phyloP scores from a whole-genome alignment of 2,329 filamentous ascomycete species.

The Fusarium tuaranense region DNA sequence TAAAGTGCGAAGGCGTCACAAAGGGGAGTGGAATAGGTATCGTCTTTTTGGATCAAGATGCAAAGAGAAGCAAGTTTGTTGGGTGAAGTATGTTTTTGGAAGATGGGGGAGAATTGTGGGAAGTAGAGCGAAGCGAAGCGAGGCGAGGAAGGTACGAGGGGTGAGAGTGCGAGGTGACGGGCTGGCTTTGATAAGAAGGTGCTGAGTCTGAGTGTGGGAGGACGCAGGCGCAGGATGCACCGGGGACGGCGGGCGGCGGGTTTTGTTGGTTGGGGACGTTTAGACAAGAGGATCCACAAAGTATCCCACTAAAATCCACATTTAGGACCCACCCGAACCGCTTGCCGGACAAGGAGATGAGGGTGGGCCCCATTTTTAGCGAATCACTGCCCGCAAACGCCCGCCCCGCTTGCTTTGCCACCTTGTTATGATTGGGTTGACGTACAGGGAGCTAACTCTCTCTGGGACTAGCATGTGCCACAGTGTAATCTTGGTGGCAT shows the following conservation, averaged over 20 bases:
- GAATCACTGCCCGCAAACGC: constrained; percentile 44
- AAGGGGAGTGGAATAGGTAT: constrained; percentile 2
- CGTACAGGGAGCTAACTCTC: constrained; percentile 34
- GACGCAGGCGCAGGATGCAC: constrained; percentile 34
- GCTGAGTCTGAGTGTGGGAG: constrained; percentile 29
- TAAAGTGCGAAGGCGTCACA: constrained; percentile 27
- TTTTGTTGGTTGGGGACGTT: constrained; percentile 49
- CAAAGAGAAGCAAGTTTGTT: constrained; percentile 32
- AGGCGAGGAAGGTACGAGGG: constrained; percentile 42
- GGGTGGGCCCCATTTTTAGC: constrained; percentile 39
- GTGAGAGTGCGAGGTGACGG: constrained; percentile 39
- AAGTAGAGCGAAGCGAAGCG: constrained; percentile 43
- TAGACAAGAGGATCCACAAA: constrained; percentile 23
- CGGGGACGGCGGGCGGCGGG: constrained; percentile 45
- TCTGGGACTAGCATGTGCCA: constrained; percentile 39
- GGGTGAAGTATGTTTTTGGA: constrained; percentile 37
- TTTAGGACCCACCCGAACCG: constrained; percentile 22
- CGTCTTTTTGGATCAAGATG: constrained; percentile 13
- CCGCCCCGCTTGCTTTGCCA: constrained; percentile 47
- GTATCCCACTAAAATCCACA: constrained; percentile 18
- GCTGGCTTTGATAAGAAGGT: constrained; percentile 43
- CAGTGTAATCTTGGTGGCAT: constrained; percentile 48
- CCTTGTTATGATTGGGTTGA: constrained; percentile 48
- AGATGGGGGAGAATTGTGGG: constrained; percentile 40
- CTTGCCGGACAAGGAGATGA: constrained; percentile 41